Conservation (phyloP, 2,329 filamentous ascomycete species). For the Paecilomyces variotii region DNA sequence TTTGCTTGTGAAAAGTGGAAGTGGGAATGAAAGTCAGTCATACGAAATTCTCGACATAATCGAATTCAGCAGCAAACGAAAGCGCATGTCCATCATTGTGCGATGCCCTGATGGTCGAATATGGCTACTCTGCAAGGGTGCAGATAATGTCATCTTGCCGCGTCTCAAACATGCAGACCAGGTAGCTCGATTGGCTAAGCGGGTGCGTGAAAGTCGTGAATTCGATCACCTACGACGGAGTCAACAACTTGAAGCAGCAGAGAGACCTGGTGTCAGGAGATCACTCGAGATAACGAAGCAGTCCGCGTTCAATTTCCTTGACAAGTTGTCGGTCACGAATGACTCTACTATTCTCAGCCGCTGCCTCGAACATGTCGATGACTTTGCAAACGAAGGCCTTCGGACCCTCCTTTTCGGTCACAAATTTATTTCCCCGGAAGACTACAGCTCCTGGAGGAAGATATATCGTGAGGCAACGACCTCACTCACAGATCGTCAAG, state of each 20-base stretch:
- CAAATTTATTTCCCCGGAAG: constrained; percentile 58
- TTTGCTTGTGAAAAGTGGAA: constrained; percentile 25
- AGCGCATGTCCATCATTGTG: constrained; percentile 73
- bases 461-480: constrained; percentile 66
- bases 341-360: neutral
- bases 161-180: constrained; percentile 49
- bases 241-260: neutral
- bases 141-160: constrained; percentile 65
- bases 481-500: constrained; percentile 61
- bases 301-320: neutral
- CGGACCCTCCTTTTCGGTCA: constrained; percentile 69
- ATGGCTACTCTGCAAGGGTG: constrained; percentile 72
- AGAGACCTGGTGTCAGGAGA: neutral
- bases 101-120: constrained; percentile 66
- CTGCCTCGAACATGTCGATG: constrained; percentile 66
- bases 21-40: constrained; percentile 29
- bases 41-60: constrained; percentile 72
- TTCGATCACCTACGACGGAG: constrained; percentile 34
- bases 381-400: constrained; percentile 71
- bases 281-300: neutral
- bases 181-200: constrained; percentile 43
- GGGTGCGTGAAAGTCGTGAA: constrained; percentile 58
- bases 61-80: constrained; percentile 72
- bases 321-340: neutral
- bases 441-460: constrained; percentile 65